Conservation (phyloP, 2,329 filamentous ascomycete genomes). For the Fusarium oligoseptatum region DNA sequence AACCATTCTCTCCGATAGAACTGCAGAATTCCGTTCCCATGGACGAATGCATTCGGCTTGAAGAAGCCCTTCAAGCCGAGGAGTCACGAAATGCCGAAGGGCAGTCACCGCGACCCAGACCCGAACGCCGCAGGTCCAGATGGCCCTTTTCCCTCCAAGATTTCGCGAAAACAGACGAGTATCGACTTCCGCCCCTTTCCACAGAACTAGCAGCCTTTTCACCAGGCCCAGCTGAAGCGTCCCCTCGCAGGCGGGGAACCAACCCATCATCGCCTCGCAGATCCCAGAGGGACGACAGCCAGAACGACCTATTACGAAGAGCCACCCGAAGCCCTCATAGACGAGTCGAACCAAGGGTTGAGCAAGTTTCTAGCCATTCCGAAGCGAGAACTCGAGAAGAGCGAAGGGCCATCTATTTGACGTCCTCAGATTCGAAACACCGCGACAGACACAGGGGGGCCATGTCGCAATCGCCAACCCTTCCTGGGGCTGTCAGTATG, state of each 20-base stretch:
- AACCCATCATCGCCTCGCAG: not conserved
- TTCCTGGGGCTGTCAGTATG: not conserved
- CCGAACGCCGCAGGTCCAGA: not conserved
- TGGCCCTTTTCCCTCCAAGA: not conserved
- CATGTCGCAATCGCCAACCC: not conserved
- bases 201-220: not conserved
- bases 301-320: not conserved
- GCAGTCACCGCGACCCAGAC: not conserved
- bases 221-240: not conserved
- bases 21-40: not conserved
- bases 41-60: not conserved
- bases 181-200: not conserved
- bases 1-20: not conserved
- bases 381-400: not conserved
- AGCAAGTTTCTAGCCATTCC: not conserved
- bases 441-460: not conserved
- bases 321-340: not conserved
- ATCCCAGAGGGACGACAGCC: not conserved
- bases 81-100: not conserved
- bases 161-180: not conserved
- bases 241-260: not conserved
- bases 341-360: not conserved
- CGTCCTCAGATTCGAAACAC: not conserved
- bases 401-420: not conserved
- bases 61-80: not conserved